A percentile compares a stretch with the other conserved stretches of the same genome.
These are phyloP conservation scores for Colletotrichum sp. DNA, from an alignment of 2,329 filamentous ascomycete genomes.

Conservation along the genomic window DNA sequence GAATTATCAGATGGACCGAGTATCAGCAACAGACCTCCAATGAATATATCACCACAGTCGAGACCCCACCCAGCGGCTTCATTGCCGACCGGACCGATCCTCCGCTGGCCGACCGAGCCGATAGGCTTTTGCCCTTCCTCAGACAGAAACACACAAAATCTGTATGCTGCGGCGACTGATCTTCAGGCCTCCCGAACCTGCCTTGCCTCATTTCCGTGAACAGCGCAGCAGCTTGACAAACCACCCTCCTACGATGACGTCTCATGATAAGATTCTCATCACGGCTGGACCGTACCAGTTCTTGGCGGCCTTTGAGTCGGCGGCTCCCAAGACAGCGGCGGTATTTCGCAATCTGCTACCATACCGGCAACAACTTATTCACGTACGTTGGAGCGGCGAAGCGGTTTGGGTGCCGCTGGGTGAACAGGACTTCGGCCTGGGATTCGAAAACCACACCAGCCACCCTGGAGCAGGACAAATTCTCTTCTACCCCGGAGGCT, in stretches of 20 bases:
- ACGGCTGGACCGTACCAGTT: neutral
- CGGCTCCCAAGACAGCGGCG: neutral
- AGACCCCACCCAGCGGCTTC: neutral
- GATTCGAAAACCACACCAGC: neutral
- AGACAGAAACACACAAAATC: neutral
- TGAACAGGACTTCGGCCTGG: neutral
- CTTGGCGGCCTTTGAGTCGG: neutral
- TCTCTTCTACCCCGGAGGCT: neutral
- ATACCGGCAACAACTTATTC: neutral
- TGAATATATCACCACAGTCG: neutral
- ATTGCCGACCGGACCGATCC: neutral
- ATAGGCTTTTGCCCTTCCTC: neutral
- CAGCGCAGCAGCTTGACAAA: neutral
- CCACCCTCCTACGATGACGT: neutral
- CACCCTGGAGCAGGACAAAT: neutral
- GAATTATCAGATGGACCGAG: neutral
- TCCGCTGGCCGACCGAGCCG: neutral
- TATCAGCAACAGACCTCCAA: neutral
- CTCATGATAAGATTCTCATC: neutral
- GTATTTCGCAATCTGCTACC: neutral
- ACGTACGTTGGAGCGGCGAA: neutral
- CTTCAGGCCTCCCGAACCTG: neutral
- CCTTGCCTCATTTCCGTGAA: neutral
- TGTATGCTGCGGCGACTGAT: neutral
- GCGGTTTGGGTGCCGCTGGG: neutral